Conservation (phyloP, 768 basidiomycete species). For the Strobilomyces echinocephalus region DNA sequence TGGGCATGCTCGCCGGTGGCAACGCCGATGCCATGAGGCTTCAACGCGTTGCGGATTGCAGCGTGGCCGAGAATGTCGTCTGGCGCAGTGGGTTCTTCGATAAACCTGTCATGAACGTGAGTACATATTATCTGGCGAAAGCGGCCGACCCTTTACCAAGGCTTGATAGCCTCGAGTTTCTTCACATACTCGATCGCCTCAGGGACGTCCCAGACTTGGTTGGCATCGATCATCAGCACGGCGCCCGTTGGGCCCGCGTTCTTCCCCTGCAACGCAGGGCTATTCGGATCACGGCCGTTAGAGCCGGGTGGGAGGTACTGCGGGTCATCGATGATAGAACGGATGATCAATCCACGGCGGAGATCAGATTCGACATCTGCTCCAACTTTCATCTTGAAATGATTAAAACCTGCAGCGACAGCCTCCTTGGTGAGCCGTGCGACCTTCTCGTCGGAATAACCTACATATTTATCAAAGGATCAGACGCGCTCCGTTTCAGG, state of each 20-base stretch:
- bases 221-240: slow-evolving; percentile 96
- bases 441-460: slow-evolving; percentile 92
- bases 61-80: slow-evolving; percentile 92
- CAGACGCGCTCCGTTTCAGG: background rate
- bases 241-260: slow-evolving; percentile 93
- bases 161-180: slow-evolving; percentile 71
- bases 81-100: slow-evolving; percentile 94
- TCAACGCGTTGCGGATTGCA: slow-evolving; percentile 75
- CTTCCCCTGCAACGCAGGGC: slow-evolving; percentile 70
- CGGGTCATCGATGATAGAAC: slow-evolving; percentile 93
- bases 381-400: slow-evolving; percentile 99
- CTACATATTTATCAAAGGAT: slow-evolving; percentile 29
- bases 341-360: slow-evolving; percentile 82
- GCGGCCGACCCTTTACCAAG: slow-evolving; percentile 53
- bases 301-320: slow-evolving; percentile 63
- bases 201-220: slow-evolving; percentile 94
- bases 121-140: background rate
- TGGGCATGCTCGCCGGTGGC: slow-evolving; percentile 97
- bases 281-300: slow-evolving; percentile 54
- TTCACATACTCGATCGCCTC: slow-evolving; percentile 91
- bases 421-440: slow-evolving; percentile 82
- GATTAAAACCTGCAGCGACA: slow-evolving; percentile 84
- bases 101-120: slow-evolving; percentile 57
- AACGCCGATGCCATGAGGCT: slow-evolving; percentile 82
- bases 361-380: slow-evolving; percentile 76